Percentiles rank a stretch among this genome's conserved stretches.
Conservation (phyloP, 305 asterid species). For the Plantago coronopus region DNA sequence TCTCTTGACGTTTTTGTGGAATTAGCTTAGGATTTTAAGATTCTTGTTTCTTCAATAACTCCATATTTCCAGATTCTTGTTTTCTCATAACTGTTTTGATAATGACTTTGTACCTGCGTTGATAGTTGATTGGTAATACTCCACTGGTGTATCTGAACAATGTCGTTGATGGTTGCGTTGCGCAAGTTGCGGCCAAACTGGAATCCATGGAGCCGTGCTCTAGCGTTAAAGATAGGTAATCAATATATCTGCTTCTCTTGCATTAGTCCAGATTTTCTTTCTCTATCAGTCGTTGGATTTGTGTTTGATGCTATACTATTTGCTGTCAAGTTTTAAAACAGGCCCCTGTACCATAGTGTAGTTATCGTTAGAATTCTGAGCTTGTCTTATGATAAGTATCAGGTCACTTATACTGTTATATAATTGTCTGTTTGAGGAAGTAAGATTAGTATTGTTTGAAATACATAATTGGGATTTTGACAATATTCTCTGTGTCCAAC, state of each 20-base stretch:
- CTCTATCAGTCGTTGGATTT: too few relatives aligned
- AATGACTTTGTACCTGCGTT: background rate
- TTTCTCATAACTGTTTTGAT: background rate
- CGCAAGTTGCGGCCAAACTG: slow-evolving; percentile 34
- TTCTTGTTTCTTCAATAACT: too few relatives aligned
- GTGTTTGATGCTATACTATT: too few relatives aligned
- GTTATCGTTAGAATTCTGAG: too few relatives aligned
- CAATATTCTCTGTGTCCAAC: background rate
- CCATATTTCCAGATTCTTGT: background rate
- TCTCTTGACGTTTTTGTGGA: background rate
- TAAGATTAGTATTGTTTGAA: too few relatives aligned
- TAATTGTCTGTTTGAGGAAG: too few relatives aligned
- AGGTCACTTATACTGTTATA: too few relatives aligned
- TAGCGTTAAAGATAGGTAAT: slow-evolving; percentile 39
- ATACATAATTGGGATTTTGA: background rate
- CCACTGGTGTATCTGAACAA: slow-evolving; percentile 91
- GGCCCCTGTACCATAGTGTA: too few relatives aligned
- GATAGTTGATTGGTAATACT: slow-evolving; percentile 79
- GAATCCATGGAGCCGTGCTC: slow-evolving; percentile 43
- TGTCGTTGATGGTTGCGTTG: slow-evolving; percentile 50
- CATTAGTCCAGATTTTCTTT: background rate
- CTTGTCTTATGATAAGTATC: too few relatives aligned
- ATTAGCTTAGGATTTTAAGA: too few relatives aligned
- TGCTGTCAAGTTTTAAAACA: too few relatives aligned
- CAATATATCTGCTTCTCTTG: background rate